Evolutionary conservation across 75 land plant species (phyloP), one percentile per base, ranked within the genome.

Genomic region (Azolla pinnata): DNA sequence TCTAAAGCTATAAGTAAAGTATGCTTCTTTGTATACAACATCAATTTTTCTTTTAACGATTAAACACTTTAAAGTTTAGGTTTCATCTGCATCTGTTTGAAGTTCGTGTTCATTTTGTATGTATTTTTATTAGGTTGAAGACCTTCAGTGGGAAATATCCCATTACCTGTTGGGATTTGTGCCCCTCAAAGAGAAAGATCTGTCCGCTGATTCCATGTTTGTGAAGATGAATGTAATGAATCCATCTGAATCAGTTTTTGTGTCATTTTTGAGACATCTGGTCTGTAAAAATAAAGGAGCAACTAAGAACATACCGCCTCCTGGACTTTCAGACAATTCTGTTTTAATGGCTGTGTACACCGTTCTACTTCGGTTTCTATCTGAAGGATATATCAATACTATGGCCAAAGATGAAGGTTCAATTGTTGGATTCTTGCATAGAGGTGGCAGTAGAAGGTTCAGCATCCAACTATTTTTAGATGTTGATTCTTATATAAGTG

Each of bases 141-240:
- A 92, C 70, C 75, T 82, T 80, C 95, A 92, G 29, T 76, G 91
- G 60, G 84, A 92, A 35, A 73, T 92, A 18, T 92, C 92, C 44
- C 60, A 66, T 23, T 52, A 76, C 28, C 76, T 92, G 3, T 77
- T 92, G 38, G 80, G 74, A 17, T 84, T 88, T 53, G 70, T 79
- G 29, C 84, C 90, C 59, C 48, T 60, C 28, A 16, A 57, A 33
- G 64, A 68, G 17, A 38, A 14, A 33, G 59, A 31, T 32, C 1
- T 23, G 4, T 2, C 2, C 14, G 29, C 25, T 24, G 24, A 26
- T 4, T 26, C 30, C 29, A 18, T 61, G 56, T 54, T 24, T 7
- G 3, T 3, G 9, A 27, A 57, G 34, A 4, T 17, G 30, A n/a
- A n/a, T n/a, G n/a, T n/a, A n/a, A 59, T 58, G 8, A 76, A 81